Percentiles rank a stretch among this genome's conserved stretches.
Conservation (phyloP, 139 green algal genomes). For the Mesostigma viride region DNA sequence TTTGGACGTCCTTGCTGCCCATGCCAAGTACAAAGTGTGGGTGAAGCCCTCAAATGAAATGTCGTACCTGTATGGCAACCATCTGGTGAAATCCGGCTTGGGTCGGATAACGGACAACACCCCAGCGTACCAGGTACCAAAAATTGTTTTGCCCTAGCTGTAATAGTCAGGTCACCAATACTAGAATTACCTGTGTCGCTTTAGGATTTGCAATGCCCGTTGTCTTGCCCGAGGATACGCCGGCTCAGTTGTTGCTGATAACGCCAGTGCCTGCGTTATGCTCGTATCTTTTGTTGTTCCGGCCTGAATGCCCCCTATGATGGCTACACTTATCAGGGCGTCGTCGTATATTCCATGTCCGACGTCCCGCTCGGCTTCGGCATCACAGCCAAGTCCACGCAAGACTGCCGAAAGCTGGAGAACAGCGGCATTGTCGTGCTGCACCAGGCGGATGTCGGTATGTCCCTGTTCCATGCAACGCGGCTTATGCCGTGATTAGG, state of each 20-base stretch:
- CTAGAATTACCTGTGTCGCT: no score
- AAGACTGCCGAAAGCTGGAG: constrained; percentile 80
- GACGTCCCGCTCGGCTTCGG: constrained; percentile 96
- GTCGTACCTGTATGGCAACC: constrained; percentile 97
- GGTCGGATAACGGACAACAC: constrained; percentile 94
- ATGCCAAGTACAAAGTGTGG: constrained; percentile 98
- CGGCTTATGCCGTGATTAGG: constrained; percentile 55
- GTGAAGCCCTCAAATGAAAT: constrained; percentile 94
- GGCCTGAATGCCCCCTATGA: no score
- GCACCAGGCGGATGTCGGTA: constrained; percentile 84
- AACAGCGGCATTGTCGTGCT: constrained; percentile 82
- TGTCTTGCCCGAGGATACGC: neutral
- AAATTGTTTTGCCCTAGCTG: no score
- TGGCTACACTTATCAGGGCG: constrained; percentile 24
- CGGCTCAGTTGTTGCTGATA: no score
- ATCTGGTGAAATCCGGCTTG: constrained; percentile 92
- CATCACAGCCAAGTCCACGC: constrained; percentile 74
- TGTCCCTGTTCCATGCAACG: no score
- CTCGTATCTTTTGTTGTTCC: no score
- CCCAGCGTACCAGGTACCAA: constrained; percentile 40
- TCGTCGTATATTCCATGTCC: constrained; percentile 65
- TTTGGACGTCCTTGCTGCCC: constrained; percentile 74
- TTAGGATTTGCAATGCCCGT: neutral
- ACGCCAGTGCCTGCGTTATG: no score
- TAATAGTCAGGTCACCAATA: no score